A percentile compares a stretch with the other conserved stretches of the same genome.
phyloP scores from a whole-genome alignment of 179 eudicot species.

The Heliamphora pulchella region DNA sequence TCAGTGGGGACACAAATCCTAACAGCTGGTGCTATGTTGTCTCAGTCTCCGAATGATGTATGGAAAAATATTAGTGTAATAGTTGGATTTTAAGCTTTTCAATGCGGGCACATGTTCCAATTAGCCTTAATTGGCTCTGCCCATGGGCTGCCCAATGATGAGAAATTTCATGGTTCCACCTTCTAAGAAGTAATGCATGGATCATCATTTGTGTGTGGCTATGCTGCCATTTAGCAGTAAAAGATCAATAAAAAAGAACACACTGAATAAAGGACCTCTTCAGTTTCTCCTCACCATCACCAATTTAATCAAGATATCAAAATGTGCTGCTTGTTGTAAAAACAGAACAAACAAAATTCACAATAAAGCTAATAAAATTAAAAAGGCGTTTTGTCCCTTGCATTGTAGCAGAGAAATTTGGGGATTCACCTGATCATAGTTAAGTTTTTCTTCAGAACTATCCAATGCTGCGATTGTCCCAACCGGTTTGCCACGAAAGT shows the following conservation, averaged over 20 bases:
- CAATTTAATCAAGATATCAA: not conserved
- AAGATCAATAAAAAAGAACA: not conserved
- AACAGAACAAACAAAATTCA: not conserved
- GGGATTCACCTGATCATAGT: constrained; percentile 80
- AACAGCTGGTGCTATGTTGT: too few relatives aligned
- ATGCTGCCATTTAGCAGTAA: not conserved
- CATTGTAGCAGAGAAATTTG: not conserved
- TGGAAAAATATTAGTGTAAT: too few relatives aligned
- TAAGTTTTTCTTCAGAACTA: constrained; percentile 58
- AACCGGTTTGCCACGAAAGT: constrained; percentile 74
- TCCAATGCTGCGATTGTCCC: constrained; percentile 95
- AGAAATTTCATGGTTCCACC: too few relatives aligned
- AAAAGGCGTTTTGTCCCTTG: not conserved
- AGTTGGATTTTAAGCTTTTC: too few relatives aligned
- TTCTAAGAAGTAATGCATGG: not conserved
- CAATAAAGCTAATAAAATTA: not conserved
- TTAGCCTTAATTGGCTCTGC: too few relatives aligned
- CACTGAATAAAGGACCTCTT: not conserved
- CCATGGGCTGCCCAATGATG: too few relatives aligned
- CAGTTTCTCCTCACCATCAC: not conserved
- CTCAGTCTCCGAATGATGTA: too few relatives aligned
- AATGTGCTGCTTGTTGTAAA: not conserved
- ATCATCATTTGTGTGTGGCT: not conserved
- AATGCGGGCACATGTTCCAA: too few relatives aligned
- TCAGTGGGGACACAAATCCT: too few relatives aligned